Evolutionary conservation across 208 protist genomes (phyloP).

Genomic region (Acanthamoeba triangularis): DNA sequence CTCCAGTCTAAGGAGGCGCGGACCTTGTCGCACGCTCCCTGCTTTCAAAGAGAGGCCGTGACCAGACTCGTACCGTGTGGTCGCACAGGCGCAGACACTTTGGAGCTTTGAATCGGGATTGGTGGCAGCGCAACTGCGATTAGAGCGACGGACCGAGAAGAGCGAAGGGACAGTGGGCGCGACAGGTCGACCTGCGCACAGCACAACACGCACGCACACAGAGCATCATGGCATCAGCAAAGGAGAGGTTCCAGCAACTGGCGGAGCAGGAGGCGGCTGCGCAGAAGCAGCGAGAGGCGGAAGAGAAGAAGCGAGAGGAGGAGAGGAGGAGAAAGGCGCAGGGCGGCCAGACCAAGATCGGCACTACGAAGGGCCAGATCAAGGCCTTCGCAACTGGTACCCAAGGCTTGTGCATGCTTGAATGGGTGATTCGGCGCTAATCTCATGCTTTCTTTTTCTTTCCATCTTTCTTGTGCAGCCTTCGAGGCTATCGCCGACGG

Average conservation of each 20-base stretch:
- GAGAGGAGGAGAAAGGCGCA: neutral
- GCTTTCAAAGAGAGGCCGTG: neutral
- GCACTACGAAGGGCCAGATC: conserved; percentile 59
- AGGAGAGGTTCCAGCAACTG: conserved; percentile 66
- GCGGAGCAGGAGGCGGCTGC: conserved; percentile 26
- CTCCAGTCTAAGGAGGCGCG: too few species aligned
- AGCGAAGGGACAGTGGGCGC: too few species aligned
- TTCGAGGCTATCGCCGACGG: conserved; percentile 72
- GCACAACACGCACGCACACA: neutral
- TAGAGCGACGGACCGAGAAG: neutral
- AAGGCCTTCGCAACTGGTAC: conserved; percentile 65
- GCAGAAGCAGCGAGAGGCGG: conserved; percentile 12
- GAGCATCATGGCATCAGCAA: conserved; percentile 25
- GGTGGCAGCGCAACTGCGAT: neutral
- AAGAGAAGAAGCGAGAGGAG: conserved; percentile 57
- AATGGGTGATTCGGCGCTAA: neutral
- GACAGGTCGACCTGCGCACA: neutral
- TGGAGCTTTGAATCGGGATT: neutral
- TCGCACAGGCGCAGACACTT: neutral
- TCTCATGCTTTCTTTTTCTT: neutral
- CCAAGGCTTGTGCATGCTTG: neutral
- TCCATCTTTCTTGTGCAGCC: neutral
- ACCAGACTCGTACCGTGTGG: too few species aligned
- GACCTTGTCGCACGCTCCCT: too few species aligned
- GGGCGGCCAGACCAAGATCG: conserved; percentile 62